Percentiles rank a stretch among this genome's conserved stretches.
Evolutionary conservation across 768 basidiomycete genomes (phyloP).

Genomic region (Gymnopilus dilepis): DNA sequence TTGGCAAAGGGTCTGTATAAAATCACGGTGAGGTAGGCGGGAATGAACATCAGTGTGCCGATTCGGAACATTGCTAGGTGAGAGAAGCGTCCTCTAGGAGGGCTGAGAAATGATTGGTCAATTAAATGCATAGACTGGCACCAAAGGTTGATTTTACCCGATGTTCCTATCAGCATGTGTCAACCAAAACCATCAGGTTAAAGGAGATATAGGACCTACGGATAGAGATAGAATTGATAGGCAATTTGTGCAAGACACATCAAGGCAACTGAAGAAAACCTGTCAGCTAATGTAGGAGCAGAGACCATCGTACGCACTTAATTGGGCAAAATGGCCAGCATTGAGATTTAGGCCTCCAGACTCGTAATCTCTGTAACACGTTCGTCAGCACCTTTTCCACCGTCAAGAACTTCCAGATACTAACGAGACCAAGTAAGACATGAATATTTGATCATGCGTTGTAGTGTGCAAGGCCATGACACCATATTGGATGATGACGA

Average conservation of each 20-base stretch:
- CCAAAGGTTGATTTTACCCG: constrained; percentile 44
- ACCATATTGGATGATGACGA: constrained; percentile 91
- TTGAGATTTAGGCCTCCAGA: constrained; percentile 91
- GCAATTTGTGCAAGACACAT: constrained; percentile 96
- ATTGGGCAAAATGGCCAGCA: constrained; percentile 90
- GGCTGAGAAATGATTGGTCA: constrained; percentile 45
- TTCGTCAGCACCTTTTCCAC: constrained; percentile 6
- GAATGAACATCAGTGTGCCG: constrained; percentile 85
- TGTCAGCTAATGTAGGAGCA: constrained; percentile 5
- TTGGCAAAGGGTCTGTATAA: constrained; percentile 79
- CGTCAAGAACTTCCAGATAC: constrained; percentile 31
- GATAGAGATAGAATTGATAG: constrained; percentile 91
- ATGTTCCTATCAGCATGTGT: constrained; percentile 54
- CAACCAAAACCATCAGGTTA: background rate
- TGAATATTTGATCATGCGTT: constrained; percentile 90
- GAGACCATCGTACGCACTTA: constrained; percentile 59
- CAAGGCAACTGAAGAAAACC: constrained; percentile 66
- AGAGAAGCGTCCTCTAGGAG: constrained; percentile 82
- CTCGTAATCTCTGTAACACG: constrained; percentile 64
- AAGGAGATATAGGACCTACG: constrained; percentile 53
- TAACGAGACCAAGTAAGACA: constrained; percentile 90
- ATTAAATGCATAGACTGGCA: background rate
- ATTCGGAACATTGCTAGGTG: constrained; percentile 91
- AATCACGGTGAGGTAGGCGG: constrained; percentile 83
- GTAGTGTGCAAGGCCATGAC: constrained; percentile 87